A percentile compares a stretch with the other conserved stretches of the same genome.
phyloP scores from a whole-genome alignment of 1,284 basidiomycete genomes.

The Ceratobasidium sp. region DNA sequence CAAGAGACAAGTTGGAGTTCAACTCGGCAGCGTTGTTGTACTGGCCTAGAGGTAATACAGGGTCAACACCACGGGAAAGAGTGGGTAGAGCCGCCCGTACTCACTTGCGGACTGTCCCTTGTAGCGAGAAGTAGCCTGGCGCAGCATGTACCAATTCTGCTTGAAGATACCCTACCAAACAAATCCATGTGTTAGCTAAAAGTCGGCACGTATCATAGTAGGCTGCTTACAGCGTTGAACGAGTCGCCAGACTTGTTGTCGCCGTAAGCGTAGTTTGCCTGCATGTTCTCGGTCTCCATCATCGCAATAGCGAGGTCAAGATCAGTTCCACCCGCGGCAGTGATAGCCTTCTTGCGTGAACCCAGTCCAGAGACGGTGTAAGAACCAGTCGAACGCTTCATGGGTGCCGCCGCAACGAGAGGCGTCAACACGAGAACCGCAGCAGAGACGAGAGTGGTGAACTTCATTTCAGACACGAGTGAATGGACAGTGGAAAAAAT shows the following conservation, averaged over 20 bases:
- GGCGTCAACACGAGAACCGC: not conserved
- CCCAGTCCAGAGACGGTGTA: slow-evolving; percentile 5
- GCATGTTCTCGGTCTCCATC: slow-evolving; percentile 11
- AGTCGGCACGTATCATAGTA: not conserved
- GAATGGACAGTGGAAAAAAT: not conserved
- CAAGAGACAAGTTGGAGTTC: slow-evolving; percentile 10
- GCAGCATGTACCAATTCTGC: slow-evolving; percentile 14
- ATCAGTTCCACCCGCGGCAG: not conserved
- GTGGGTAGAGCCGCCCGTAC: not conserved
- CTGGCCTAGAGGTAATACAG: not conserved
- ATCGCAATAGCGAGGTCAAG: slow-evolving; percentile 1
- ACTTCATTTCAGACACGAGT: slow-evolving; percentile 4
- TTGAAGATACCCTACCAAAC: slow-evolving; percentile 2
- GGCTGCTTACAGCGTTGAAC: not conserved
- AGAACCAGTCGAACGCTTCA: not conserved
- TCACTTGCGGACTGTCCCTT: not conserved
- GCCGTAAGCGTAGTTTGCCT: slow-evolving; percentile 2
- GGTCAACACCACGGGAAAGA: not conserved
- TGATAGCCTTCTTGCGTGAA: not conserved
- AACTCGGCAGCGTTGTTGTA: slow-evolving; percentile 7
- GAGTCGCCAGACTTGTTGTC: not conserved
- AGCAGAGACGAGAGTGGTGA: not conserved
- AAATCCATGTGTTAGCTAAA: not conserved
- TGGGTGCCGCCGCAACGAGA: not conserved
- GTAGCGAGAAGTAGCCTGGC: not conserved